phyloP scores from a whole-genome alignment of 2,329 filamentous ascomycete species.

The Venturia asperata region DNA sequence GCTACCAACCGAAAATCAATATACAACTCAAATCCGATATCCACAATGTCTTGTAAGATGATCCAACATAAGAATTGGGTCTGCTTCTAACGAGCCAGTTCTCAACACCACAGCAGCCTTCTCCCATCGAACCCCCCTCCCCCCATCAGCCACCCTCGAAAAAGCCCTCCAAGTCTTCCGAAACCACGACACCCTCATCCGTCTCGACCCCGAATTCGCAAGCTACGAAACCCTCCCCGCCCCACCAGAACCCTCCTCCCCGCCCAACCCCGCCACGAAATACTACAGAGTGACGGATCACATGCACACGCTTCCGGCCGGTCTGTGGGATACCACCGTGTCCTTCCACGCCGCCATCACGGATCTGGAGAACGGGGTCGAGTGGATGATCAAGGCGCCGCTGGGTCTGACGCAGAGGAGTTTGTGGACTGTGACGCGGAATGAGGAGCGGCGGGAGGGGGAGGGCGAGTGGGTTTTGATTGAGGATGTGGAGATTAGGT shows the following conservation, averaged over 20 bases:
- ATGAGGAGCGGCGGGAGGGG: conserved; percentile 20
- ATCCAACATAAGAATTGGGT: background rate
- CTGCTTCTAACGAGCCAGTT: conserved; percentile 22
- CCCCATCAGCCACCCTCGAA: conserved; percentile 24
- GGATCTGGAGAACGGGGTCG: conserved; percentile 29
- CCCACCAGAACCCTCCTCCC: conserved; percentile 25
- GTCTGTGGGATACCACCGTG: conserved; percentile 33
- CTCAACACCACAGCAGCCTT: conserved; percentile 30
- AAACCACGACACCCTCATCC: conserved; percentile 33
- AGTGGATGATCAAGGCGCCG: conserved; percentile 32
- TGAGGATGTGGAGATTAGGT: conserved; percentile 33
- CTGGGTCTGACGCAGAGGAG: conserved; percentile 30
- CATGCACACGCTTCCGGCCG: conserved; percentile 32
- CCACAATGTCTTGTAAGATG: conserved; percentile 8
- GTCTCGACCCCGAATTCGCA: conserved; percentile 32
- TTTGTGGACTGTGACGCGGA: conserved; percentile 28
- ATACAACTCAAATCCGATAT: background rate
- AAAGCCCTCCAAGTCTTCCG: conserved; percentile 27
- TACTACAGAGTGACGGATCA: conserved; percentile 33
- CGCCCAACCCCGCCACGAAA: conserved; percentile 26
- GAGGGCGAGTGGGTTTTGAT: conserved; percentile 29
- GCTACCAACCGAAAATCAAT: background rate
- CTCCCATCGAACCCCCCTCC: conserved; percentile 31
- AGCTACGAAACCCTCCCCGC: conserved; percentile 27
- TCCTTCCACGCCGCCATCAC: conserved; percentile 32